Conservation (phyloP, 2,329 filamentous ascomycete species). For the Colletotrichum sidae region DNA sequence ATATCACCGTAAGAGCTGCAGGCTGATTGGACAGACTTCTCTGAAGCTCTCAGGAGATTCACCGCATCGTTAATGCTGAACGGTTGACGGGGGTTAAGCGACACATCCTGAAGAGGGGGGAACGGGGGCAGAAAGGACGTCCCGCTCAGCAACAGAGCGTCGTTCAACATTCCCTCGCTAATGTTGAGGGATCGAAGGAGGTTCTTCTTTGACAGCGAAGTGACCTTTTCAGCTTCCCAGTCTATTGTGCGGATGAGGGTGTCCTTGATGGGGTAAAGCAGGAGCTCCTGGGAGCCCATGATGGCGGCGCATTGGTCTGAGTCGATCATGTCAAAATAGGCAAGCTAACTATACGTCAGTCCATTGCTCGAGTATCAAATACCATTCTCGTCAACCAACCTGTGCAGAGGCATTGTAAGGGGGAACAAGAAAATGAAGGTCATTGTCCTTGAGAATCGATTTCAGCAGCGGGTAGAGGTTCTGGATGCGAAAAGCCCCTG, state of each 20-base stretch:
- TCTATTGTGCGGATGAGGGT: slow-evolving; percentile 76
- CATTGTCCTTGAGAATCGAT: slow-evolving; percentile 74
- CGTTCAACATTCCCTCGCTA: slow-evolving; percentile 79
- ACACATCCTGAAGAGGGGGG: slow-evolving; percentile 76
- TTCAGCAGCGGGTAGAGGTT: slow-evolving; percentile 83
- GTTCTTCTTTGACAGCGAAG: slow-evolving; percentile 71
- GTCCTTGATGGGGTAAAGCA: slow-evolving; percentile 87
- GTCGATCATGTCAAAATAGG: slow-evolving; percentile 78
- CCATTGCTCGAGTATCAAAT: slow-evolving; percentile 34
- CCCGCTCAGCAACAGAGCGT: slow-evolving; percentile 85
- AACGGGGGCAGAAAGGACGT: slow-evolving; percentile 84
- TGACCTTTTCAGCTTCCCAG: slow-evolving; percentile 75
- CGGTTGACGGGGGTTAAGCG: slow-evolving; percentile 65
- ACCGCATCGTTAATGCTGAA: slow-evolving; percentile 80
- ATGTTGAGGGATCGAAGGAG: slow-evolving; percentile 77
- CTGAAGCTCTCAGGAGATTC: slow-evolving; percentile 78
- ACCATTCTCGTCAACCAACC: slow-evolving; percentile 59
- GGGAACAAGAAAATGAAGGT: slow-evolving; percentile 82
- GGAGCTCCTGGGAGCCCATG: slow-evolving; percentile 85
- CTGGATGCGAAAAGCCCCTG: slow-evolving; percentile 78
- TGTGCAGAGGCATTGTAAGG: slow-evolving; percentile 91
- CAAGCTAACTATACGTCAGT: slow-evolving; percentile 66
- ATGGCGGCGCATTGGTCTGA: slow-evolving; percentile 79
- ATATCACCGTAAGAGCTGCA: slow-evolving; percentile 86
- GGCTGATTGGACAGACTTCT: slow-evolving; percentile 77